A percentile compares a stretch with the other conserved stretches of the same genome.
phyloP scores from a whole-genome alignment of 192 early-diverging fungal genomes.

The Podila epicladia region DNA sequence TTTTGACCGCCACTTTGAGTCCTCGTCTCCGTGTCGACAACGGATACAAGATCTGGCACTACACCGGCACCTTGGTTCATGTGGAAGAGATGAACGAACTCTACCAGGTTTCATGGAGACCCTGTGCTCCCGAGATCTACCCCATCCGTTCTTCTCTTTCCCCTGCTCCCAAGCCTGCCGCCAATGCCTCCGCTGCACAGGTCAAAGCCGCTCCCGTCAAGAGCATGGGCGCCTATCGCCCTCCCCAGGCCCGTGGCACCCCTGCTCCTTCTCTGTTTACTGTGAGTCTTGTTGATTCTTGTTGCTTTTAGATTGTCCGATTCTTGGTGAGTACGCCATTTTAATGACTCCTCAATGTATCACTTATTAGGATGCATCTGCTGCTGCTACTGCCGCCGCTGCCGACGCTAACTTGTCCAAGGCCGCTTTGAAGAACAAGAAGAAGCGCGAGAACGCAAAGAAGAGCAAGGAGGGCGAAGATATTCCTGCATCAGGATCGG shows the following conservation, averaged over 20 bases:
- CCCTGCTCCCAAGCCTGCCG: conserved; percentile 70
- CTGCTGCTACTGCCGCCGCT: conserved; percentile 19
- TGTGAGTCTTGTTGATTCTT: conserved; percentile 16
- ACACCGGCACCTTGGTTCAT: conserved; percentile 86
- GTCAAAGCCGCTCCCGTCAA: conserved; percentile 55
- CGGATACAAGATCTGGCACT: conserved; percentile 97
- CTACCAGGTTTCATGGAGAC: conserved; percentile 81
- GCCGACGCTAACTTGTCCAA: conserved; percentile 55
- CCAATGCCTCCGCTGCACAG: conserved; percentile 58
- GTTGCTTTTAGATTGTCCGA: background rate
- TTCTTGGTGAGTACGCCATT: background rate
- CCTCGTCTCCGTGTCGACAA: conserved; percentile 97
- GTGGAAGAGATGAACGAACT: conserved; percentile 84
- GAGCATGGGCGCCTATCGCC: conserved; percentile 73
- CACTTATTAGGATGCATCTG: conserved; percentile 13
- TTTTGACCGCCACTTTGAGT: conserved; percentile 94
- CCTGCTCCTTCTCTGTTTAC: conserved; percentile 53
- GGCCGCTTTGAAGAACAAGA: conserved; percentile 74
- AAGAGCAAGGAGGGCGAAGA: conserved; percentile 60
- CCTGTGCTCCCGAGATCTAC: conserved; percentile 68
- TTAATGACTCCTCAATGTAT: background rate
- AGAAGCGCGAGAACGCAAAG: conserved; percentile 73
- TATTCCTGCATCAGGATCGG: conserved; percentile 19
- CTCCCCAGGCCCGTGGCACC: conserved; percentile 71
- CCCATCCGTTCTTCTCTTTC: conserved; percentile 83